Percentiles rank a stretch among this genome's conserved stretches.
Conservation (phyloP, 1,139 yeast genomes). For the Candida freyschussii region DNA sequence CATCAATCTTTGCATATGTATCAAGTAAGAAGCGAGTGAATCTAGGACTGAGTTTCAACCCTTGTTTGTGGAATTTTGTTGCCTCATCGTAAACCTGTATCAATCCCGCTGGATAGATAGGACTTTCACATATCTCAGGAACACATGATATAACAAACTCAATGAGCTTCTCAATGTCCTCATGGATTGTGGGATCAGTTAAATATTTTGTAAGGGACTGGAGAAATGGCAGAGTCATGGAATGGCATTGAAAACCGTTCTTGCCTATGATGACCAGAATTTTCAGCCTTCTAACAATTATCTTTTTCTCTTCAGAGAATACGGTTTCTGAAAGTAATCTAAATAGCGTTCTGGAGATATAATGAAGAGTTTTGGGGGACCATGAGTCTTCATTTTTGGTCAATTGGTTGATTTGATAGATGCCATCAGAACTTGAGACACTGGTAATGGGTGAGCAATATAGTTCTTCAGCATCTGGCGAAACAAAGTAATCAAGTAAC, state of each 20-base stretch:
- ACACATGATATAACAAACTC: conserved; percentile 13
- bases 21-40: conserved; percentile 4
- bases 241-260: conserved; percentile 12
- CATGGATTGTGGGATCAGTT: conserved; percentile 15
- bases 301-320: conserved; percentile 26
- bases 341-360: conserved; percentile 35
- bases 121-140: conserved; percentile 4
- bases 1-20: conserved; percentile 3
- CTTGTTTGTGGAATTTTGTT: conserved; percentile 3
- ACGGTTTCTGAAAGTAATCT: conserved; percentile 26
- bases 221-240: conserved; percentile 27
- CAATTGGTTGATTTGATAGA: conserved; percentile 22
- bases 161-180: conserved; percentile 27
- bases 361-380: conserved; percentile 34
- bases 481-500: conserved; percentile 3
- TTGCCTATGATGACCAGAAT: conserved; percentile 33
- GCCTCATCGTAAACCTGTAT: conserved; percentile 13
- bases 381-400: conserved; percentile 32
- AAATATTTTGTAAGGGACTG: conserved; percentile 27
- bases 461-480: conserved; percentile 11
- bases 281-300: conserved; percentile 37
- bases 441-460: conserved; percentile 20
- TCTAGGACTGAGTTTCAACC: background rate
- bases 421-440: conserved; percentile 31
- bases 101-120: conserved; percentile 14